Evolutionary conservation across 805 yeast species (phyloP).

Genomic region (Kazachstania viticola): DNA sequence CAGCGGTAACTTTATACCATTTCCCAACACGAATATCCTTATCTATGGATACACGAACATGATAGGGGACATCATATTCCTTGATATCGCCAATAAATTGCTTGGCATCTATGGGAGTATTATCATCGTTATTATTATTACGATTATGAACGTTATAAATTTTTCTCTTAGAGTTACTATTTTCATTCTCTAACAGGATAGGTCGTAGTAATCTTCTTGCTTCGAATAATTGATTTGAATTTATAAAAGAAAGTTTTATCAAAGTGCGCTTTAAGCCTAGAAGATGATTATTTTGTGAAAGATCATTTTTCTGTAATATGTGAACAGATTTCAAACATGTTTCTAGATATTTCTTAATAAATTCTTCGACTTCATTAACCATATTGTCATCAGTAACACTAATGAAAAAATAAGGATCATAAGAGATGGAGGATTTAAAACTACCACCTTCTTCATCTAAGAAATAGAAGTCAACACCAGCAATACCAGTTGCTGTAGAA

Average conservation of each 20-base stretch:
- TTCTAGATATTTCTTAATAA: conserved; percentile 57
- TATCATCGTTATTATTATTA: conserved; percentile 13
- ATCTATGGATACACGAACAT: conserved; percentile 93
- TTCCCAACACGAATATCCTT: conserved; percentile 80
- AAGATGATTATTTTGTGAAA: conserved; percentile 74
- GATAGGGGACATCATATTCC: conserved; percentile 95
- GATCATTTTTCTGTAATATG: conserved; percentile 63
- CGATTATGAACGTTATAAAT: conserved; percentile 32
- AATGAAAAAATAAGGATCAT: conserved; percentile 79
- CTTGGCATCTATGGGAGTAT: conserved; percentile 41
- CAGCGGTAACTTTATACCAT: conserved; percentile 78
- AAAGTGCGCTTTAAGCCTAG: conserved; percentile 59
- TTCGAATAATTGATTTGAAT: conserved; percentile 57
- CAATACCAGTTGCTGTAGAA: conserved; percentile 38
- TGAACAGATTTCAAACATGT: conserved; percentile 43
- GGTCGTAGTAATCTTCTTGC: conserved; percentile 67
- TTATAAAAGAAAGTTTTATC: conserved; percentile 61
- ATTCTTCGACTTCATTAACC: conserved; percentile 72
- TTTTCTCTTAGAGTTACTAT: conserved; percentile 50
- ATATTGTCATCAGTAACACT: conserved; percentile 37
- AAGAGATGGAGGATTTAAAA: conserved; percentile 73
- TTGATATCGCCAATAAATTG: conserved; percentile 62
- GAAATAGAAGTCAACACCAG: conserved; percentile 92
- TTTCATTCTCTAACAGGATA: conserved; percentile 54
- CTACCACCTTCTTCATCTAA: conserved; percentile 94